phyloP scores from a whole-genome alignment of 1,139 yeast species.

The Wickerhamiella infanticola region DNA sequence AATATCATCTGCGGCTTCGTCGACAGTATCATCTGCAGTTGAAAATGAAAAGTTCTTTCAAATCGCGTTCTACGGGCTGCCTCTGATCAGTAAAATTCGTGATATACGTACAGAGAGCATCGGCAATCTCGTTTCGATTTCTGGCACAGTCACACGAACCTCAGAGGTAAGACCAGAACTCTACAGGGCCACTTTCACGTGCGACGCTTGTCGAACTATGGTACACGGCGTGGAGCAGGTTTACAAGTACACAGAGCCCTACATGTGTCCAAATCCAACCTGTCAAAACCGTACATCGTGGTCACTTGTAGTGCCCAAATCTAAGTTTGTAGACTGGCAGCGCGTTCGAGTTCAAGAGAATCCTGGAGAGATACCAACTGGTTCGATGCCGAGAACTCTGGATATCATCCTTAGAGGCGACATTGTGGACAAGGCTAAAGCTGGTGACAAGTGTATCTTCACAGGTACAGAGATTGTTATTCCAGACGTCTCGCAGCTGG shows the following conservation, averaged over 20 bases:
- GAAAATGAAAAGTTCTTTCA: conserved; percentile 67
- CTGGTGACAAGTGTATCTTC: conserved; percentile 91
- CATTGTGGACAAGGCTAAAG: conserved; percentile 89
- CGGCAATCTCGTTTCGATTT: conserved; percentile 69
- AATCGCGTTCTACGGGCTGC: conserved; percentile 77
- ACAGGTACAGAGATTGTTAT: conserved; percentile 93
- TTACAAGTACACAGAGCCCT: conserved; percentile 90
- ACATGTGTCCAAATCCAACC: conserved; percentile 71
- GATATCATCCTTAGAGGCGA: conserved; percentile 92
- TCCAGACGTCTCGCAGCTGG: conserved; percentile 89
- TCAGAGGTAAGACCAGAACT: conserved; percentile 96
- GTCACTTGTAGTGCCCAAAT: conserved; percentile 70
- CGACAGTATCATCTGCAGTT: conserved; percentile 21
- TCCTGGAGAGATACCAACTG: conserved; percentile 91
- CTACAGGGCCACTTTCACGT: conserved; percentile 71
- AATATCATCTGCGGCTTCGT: conserved; percentile 16
- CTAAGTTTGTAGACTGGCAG: conserved; percentile 94
- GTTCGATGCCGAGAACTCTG: conserved; percentile 95
- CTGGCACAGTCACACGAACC: conserved; percentile 94
- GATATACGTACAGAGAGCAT: conserved; percentile 82
- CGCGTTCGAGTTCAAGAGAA: conserved; percentile 92
- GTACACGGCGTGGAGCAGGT: conserved; percentile 87
- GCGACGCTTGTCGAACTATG: conserved; percentile 76
- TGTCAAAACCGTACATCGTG: conserved; percentile 81
- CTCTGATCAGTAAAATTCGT: conserved; percentile 70